Evolutionary conservation across 2,329 filamentous ascomycete genomes (phyloP).

Genomic region (Stachybotrys chlorohalonatus): DNA sequence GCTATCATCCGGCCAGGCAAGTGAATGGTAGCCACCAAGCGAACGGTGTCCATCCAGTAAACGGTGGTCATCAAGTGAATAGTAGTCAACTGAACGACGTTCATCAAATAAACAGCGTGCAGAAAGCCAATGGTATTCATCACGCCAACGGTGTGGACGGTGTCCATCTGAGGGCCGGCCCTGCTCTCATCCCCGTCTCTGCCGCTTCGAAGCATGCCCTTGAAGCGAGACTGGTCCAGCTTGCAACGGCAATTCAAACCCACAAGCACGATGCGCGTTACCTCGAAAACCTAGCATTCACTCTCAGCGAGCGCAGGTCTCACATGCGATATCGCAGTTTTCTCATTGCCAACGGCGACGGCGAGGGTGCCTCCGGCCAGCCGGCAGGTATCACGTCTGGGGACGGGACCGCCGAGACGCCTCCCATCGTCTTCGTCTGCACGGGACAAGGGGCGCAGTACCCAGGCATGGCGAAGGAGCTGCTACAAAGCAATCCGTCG

Average conservation of each 20-base stretch:
- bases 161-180: too few relatives aligned
- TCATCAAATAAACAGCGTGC: background rate
- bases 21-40: background rate
- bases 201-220: too few relatives aligned
- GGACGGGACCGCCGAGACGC: background rate
- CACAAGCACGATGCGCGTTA: too few relatives aligned
- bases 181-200: too few relatives aligned
- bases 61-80: background rate
- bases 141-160: background rate
- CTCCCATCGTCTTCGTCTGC: conserved; percentile 8
- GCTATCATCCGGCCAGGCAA: background rate
- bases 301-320: background rate
- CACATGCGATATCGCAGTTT: background rate
- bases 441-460: conserved; percentile 16
- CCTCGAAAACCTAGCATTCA: background rate
- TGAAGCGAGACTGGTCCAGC: too few relatives aligned
- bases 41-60: background rate
- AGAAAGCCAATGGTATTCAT: background rate
- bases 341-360: background rate
- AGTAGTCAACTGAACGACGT: too few relatives aligned
- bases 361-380: background rate
- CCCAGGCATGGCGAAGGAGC: conserved; percentile 8
- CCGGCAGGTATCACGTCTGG: too few relatives aligned
- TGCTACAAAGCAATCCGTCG: conserved; percentile 3
- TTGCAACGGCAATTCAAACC: too few relatives aligned